A percentile compares a stretch with the other conserved stretches of the same genome.
These are phyloP conservation scores for Exobasidium rhododendri DNA, from an alignment of 1,284 basidiomycete genomes.

Conservation along the genomic window DNA sequence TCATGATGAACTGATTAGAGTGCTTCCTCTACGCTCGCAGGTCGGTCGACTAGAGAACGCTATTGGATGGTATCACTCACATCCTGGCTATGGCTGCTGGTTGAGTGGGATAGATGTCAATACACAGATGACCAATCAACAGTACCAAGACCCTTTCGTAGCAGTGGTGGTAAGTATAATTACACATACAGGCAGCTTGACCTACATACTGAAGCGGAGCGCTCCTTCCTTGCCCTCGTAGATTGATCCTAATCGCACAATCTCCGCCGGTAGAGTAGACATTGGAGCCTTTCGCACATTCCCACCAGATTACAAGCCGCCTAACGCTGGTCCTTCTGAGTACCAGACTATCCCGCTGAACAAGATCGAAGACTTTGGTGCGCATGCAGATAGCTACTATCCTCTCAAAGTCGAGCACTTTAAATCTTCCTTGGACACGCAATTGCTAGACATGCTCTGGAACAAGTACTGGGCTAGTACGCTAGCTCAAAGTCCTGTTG, in stretches of 20 bases:
- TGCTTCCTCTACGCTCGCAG: constrained; percentile 56
- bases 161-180: constrained; percentile 79
- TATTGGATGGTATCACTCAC: constrained; percentile 99
- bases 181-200: neutral
- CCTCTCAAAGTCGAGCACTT: constrained; percentile 90
- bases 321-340: constrained; percentile 64
- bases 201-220: constrained; percentile 10
- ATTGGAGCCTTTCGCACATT: constrained; percentile 97
- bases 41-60: constrained; percentile 79
- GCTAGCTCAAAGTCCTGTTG: constrained; percentile 80
- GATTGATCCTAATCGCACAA: constrained; percentile 97
- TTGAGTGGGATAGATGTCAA: constrained; percentile 95
- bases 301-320: constrained; percentile 63
- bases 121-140: constrained; percentile 92
- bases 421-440: constrained; percentile 80
- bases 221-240: constrained; percentile 50
- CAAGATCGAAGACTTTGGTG: constrained; percentile 60
- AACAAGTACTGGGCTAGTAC: constrained; percentile 99
- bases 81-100: constrained; percentile 99
- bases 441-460: constrained; percentile 85
- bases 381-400: constrained; percentile 96
- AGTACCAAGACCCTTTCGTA: constrained; percentile 91
- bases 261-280: constrained; percentile 95
- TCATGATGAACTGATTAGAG: neutral
- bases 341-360: constrained; percentile 86